phyloP scores from a whole-genome alignment of 176 grass and related monocot species.

The Cocos nucifera region DNA sequence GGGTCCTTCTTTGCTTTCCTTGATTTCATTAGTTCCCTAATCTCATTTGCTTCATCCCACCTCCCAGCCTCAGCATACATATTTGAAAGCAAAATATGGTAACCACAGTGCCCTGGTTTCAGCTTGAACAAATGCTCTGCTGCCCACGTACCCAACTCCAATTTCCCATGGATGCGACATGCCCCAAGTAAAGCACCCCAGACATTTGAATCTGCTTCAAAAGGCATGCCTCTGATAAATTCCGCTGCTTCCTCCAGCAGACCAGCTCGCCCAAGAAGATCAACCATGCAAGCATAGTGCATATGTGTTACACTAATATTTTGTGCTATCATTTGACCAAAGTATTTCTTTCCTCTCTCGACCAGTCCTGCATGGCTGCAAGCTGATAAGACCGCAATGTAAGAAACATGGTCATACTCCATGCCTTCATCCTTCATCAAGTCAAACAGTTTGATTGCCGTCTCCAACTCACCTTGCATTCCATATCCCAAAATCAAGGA shows the following conservation, averaged over 20 bases:
- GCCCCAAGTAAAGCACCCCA: slow-evolving; percentile 86
- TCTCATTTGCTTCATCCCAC: slow-evolving; percentile 57
- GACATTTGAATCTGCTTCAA: slow-evolving; percentile 61
- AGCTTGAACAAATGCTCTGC: slow-evolving; percentile 79
- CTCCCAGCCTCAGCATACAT: slow-evolving; percentile 76
- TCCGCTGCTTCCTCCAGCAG: slow-evolving; percentile 44
- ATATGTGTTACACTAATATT: slow-evolving; percentile 60
- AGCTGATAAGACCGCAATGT: slow-evolving; percentile 64
- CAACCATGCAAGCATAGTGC: slow-evolving; percentile 94
- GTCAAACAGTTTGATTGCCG: slow-evolving; percentile 58
- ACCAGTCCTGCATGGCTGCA: slow-evolving; percentile 81
- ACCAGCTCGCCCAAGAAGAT: slow-evolving; percentile 73
- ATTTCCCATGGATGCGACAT: slow-evolving; percentile 69
- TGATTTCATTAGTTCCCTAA: slow-evolving; percentile 70
- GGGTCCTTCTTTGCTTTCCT: slow-evolving; percentile 74
- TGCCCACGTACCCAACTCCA: slow-evolving; percentile 58
- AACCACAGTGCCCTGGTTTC: slow-evolving; percentile 64
- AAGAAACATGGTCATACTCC: slow-evolving; percentile 78
- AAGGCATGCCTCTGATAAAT: slow-evolving; percentile 72
- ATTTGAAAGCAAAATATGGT: slow-evolving; percentile 70
- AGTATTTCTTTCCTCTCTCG: slow-evolving; percentile 65
- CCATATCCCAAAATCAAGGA: slow-evolving; percentile 68
- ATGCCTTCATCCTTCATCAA: slow-evolving; percentile 51
- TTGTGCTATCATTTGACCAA: slow-evolving; percentile 57
- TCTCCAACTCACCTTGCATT: slow-evolving; percentile 58